Percentiles rank a stretch among this genome's conserved stretches.
phyloP scores from a whole-genome alignment of 1,139 yeast species.

The Geotrichum candidum region DNA sequence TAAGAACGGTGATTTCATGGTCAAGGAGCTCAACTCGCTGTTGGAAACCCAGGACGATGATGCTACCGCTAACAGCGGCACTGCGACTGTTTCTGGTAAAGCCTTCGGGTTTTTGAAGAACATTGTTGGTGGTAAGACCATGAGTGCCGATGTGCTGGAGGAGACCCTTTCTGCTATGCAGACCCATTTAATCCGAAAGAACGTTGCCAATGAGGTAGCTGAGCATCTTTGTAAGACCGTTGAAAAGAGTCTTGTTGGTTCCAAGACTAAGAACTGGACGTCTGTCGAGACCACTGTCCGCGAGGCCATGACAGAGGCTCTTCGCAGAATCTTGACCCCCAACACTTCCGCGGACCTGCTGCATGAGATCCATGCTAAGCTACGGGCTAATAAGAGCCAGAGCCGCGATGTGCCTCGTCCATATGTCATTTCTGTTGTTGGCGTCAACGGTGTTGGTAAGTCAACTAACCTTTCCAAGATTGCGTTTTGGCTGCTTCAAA shows the following conservation, averaged over 20 bases:
- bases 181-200: slow-evolving; percentile 46
- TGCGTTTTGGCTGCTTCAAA: slow-evolving; percentile 92
- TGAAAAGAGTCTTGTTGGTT: slow-evolving; percentile 55
- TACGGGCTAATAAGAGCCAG: slow-evolving; percentile 29
- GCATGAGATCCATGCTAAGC: slow-evolving; percentile 64
- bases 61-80: slow-evolving; percentile 24
- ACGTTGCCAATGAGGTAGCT: slow-evolving; percentile 54
- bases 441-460: slow-evolving; percentile 97
- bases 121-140: slow-evolving; percentile 56
- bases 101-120: slow-evolving; percentile 53
- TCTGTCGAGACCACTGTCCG: slow-evolving; percentile 55
- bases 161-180: slow-evolving; percentile 42
- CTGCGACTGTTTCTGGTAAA: slow-evolving; percentile 24
- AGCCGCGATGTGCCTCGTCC: slow-evolving; percentile 41
- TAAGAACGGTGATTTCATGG: slow-evolving; percentile 45
- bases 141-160: slow-evolving; percentile 42
- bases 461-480: slow-evolving; percentile 90
- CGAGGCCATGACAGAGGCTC: slow-evolving; percentile 64
- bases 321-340: slow-evolving; percentile 82
- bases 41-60: slow-evolving; percentile 32
- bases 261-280: slow-evolving; percentile 62
- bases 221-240: slow-evolving; percentile 52
- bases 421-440: slow-evolving; percentile 92
- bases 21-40: slow-evolving; percentile 34
- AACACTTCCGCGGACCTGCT: slow-evolving; percentile 83